Conservation (phyloP, 2,329 filamentous ascomycete genomes). For the Ceratocystis albifundus region DNA sequence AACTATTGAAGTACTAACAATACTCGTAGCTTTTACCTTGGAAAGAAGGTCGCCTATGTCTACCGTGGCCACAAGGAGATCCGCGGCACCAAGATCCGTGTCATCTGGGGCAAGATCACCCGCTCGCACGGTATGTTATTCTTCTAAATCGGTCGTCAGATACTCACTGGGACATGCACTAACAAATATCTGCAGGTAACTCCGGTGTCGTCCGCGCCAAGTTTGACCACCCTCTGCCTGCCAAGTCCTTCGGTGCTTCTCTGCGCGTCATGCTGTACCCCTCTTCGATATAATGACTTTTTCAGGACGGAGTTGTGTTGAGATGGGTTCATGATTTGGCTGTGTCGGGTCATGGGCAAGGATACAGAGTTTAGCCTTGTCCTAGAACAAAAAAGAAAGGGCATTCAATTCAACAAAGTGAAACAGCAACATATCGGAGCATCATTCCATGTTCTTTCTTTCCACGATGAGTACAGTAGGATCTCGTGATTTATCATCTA, state of each 20-base stretch:
- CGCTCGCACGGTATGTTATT: conserved; percentile 69
- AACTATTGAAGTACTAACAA: conserved; percentile 26
- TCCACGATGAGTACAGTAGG: neutral
- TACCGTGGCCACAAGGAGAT: conserved; percentile 93
- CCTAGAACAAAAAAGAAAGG: conserved; percentile 39
- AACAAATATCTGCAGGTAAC: conserved; percentile 53
- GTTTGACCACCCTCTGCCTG: conserved; percentile 91
- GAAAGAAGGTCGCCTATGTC: conserved; percentile 98
- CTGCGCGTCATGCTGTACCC: conserved; percentile 97
- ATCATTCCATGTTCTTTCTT: neutral
- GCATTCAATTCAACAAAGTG: conserved; percentile 24
- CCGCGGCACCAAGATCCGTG: conserved; percentile 94
- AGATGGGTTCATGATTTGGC: conserved; percentile 50
- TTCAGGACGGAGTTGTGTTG: conserved; percentile 49
- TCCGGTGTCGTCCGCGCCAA: conserved; percentile 95
- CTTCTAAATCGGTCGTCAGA: neutral
- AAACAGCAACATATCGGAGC: conserved; percentile 22
- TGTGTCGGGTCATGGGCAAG: conserved; percentile 47
- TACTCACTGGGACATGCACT: conserved; percentile 3
- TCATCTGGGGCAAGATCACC: conserved; percentile 99
- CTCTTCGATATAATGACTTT: conserved; percentile 73
- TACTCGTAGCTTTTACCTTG: conserved; percentile 69
- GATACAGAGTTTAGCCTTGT: conserved; percentile 43
- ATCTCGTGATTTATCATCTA: neutral
- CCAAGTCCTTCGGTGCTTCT: conserved; percentile 91